phyloP scores from a whole-genome alignment of 805 yeast species.

The Hyphopichia homilentoma region DNA sequence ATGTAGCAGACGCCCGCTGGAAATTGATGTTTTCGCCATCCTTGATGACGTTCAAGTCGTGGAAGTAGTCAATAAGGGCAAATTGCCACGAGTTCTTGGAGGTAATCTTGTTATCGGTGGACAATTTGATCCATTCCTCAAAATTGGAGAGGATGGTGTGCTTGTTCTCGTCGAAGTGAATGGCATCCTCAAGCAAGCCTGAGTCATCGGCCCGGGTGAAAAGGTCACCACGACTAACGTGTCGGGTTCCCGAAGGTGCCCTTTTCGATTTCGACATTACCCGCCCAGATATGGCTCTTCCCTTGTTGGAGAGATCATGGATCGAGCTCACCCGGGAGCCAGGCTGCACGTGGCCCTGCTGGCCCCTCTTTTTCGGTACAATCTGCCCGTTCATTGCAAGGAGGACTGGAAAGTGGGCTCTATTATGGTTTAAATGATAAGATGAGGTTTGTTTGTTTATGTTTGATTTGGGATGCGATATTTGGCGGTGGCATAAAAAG shows the following conservation, averaged over 20 bases:
- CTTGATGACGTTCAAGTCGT: conserved; percentile 44
- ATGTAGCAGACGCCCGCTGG: conserved; percentile 84
- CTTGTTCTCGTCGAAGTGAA: conserved; percentile 39
- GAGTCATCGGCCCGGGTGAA: conserved; percentile 15
- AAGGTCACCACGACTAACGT: conserved; percentile 12
- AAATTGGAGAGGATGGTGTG: conserved; percentile 40
- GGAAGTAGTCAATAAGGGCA: conserved; percentile 50
- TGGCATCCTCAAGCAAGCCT: conserved; percentile 34
- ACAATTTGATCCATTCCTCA: conserved; percentile 48
- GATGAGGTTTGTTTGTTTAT: conserved; percentile 5
- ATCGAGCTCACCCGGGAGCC: conserved; percentile 12
- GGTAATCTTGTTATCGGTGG: conserved; percentile 48
- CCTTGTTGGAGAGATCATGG: conserved; percentile 26
- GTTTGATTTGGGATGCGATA: no score
- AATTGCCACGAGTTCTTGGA: conserved; percentile 48
- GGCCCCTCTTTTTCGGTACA: conserved; percentile 23
- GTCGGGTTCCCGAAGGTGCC: conserved; percentile 11
- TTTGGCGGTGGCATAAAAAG: no score
- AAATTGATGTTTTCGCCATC: conserved; percentile 63
- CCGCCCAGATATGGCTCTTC: conserved; percentile 25
- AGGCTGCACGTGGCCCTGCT: conserved; percentile 5
- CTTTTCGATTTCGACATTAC: conserved; percentile 14
- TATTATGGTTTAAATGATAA: no score
- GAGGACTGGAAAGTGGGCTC: not conserved
- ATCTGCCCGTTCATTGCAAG: conserved; percentile 10